Percentiles rank a stretch among this genome's conserved stretches.
These are phyloP conservation scores for Silene noctiflora DNA, from an alignment of 179 eudicot species.

Conservation along the genomic window DNA sequence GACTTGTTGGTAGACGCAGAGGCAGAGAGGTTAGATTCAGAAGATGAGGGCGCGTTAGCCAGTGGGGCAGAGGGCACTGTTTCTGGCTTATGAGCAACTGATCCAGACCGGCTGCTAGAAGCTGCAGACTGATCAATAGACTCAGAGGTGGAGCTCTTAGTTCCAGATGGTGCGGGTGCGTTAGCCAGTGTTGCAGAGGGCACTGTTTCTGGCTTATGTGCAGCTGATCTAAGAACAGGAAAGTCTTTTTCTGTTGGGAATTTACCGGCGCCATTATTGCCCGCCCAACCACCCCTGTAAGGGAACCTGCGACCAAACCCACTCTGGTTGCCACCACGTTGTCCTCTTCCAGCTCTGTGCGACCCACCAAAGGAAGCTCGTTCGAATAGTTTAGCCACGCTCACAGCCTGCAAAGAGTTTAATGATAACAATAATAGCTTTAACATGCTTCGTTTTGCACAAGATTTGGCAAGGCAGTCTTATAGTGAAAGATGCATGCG, in stretches of 20 bases:
- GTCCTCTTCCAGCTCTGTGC: background rate
- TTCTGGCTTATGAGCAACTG: no score
- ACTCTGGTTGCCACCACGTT: background rate
- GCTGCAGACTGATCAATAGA: background rate
- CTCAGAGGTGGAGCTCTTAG: background rate
- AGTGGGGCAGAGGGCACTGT: no score
- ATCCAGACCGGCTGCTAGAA: background rate
- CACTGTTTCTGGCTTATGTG: background rate
- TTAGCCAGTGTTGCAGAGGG: background rate
- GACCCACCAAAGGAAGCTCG: constrained; percentile 2
- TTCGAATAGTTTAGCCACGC: background rate
- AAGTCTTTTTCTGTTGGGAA: background rate
- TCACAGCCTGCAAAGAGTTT: background rate
- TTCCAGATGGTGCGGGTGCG: background rate
- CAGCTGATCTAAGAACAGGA: background rate
- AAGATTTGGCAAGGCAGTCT: no score
- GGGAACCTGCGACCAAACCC: background rate
- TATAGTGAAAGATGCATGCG: no score
- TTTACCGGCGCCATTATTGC: background rate
- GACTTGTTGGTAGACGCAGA: no score
- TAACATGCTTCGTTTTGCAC: background rate
- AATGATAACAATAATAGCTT: background rate
- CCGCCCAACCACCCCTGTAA: background rate
- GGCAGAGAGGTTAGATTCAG: no score
- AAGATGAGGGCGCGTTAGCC: no score